These are phyloP conservation scores for Stachybotrys elegans DNA, from an alignment of 2,329 filamentous ascomycete genomes.

Conservation along the genomic window DNA sequence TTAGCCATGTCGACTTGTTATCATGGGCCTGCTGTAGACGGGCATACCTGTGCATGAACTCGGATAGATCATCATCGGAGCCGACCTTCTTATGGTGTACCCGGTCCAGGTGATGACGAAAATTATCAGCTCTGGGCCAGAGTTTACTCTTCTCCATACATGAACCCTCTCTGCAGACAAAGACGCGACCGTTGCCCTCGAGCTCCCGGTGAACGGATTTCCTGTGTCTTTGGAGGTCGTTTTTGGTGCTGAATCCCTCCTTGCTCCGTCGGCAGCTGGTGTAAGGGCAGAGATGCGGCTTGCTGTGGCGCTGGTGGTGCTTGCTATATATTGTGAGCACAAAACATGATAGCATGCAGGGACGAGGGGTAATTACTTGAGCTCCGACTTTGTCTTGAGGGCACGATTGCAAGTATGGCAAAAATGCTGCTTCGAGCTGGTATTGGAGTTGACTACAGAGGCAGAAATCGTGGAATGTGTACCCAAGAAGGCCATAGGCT, in stretches of 20 bases:
- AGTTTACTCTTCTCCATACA: conserved; percentile 44
- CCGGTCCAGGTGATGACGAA: conserved; percentile 69
- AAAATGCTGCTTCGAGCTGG: conserved; percentile 11
- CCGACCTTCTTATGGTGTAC: conserved; percentile 49
- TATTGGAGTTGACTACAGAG: too few relatives aligned
- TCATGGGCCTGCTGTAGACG: not conserved
- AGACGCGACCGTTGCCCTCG: conserved; percentile 14
- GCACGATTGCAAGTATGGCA: conserved; percentile 35
- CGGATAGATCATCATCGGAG: conserved; percentile 32
- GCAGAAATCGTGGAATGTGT: too few relatives aligned
- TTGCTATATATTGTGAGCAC: conserved; percentile 51
- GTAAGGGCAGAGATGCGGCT: conserved; percentile 58
- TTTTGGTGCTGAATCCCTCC: conserved; percentile 71
- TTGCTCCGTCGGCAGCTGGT: conserved; percentile 47
- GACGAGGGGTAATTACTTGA: conserved; percentile 39
- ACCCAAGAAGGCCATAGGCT: too few relatives aligned
- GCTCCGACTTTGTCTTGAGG: conserved; percentile 49
- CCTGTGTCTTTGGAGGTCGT: conserved; percentile 77
- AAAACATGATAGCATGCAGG: not conserved
- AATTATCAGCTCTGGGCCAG: conserved; percentile 84
- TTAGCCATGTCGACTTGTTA: too few relatives aligned
- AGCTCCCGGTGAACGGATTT: conserved; percentile 63
- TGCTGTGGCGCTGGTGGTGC: conserved; percentile 65
- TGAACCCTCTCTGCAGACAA: conserved; percentile 17
- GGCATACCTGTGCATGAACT: conserved; percentile 23